phyloP scores from a whole-genome alignment of 2,329 filamentous ascomycete genomes.

The Talaromyces verruculosus region DNA sequence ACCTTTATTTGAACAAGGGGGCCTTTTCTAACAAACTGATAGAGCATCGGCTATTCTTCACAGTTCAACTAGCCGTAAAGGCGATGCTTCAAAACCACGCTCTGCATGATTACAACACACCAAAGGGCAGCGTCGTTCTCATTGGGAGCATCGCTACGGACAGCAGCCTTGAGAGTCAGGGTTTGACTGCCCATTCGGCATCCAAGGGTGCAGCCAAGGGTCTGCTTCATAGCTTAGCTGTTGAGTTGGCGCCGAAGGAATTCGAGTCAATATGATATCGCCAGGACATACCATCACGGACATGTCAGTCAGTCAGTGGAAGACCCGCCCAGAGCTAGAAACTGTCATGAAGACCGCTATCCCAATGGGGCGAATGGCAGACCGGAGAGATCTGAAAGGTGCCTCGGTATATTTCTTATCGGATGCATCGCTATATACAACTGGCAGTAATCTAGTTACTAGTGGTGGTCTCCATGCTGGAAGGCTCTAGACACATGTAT shows the following conservation, averaged over 20 bases:
- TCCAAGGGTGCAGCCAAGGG: conserved; percentile 23
- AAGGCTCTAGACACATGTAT: background rate
- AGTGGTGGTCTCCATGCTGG: background rate
- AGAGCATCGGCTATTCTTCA: background rate
- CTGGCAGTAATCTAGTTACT: conserved; percentile 4
- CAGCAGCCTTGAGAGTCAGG: background rate
- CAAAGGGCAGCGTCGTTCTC: background rate
- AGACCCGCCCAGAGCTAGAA: conserved; percentile 36
- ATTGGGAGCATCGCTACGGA: background rate
- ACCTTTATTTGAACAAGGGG: background rate
- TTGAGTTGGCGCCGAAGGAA: conserved; percentile 34
- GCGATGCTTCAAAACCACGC: background rate
- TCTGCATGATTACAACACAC: background rate
- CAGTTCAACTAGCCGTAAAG: background rate
- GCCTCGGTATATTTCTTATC: conserved; percentile 31
- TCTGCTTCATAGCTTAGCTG: conserved; percentile 29
- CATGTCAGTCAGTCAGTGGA: conserved; percentile 33
- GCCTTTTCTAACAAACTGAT: background rate
- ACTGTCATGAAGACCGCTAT: background rate
- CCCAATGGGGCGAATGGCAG: background rate
- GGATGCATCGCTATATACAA: conserved; percentile 22
- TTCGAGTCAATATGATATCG: conserved; percentile 42
- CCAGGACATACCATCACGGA: conserved; percentile 40
- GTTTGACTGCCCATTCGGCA: background rate
- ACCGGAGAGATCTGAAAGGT: conserved; percentile 36